A percentile compares a stretch with the other conserved stretches of the same genome.
phyloP scores from a whole-genome alignment of 2,329 filamentous ascomycete species.

The Neobulgaria alba region DNA sequence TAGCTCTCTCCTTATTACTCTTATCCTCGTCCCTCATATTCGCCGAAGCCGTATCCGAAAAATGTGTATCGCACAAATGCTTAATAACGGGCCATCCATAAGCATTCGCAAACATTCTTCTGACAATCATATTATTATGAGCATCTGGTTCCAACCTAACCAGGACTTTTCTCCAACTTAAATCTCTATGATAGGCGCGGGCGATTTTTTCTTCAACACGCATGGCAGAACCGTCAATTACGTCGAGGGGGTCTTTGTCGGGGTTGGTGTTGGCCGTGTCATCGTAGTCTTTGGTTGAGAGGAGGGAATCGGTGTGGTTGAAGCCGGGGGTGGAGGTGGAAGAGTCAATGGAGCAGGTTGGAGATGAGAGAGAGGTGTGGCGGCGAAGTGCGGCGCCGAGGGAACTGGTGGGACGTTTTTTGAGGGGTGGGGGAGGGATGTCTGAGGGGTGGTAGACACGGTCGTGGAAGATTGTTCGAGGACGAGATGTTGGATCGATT shows the following conservation, averaged over 20 bases:
- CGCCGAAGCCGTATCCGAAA: slow-evolving; percentile 64
- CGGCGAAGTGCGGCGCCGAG: slow-evolving; percentile 16
- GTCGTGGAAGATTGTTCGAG: slow-evolving; percentile 93
- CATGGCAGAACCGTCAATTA: slow-evolving; percentile 59
- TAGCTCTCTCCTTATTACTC: slow-evolving; percentile 59
- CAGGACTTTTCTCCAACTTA: slow-evolving; percentile 94
- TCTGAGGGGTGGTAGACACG: slow-evolving; percentile 89
- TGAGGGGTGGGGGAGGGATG: slow-evolving; percentile 72
- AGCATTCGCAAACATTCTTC: slow-evolving; percentile 92
- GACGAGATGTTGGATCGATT: slow-evolving; percentile 70
- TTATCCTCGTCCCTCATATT: slow-evolving; percentile 60
- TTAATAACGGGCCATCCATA: slow-evolving; percentile 97
- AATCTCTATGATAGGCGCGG: slow-evolving; percentile 80
- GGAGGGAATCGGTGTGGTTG: slow-evolving; percentile 35
- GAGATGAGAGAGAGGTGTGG: slow-evolving; percentile 9
- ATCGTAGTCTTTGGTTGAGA: slow-evolving; percentile 43
- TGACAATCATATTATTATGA: slow-evolving; percentile 96
- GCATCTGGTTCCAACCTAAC: slow-evolving; percentile 94
- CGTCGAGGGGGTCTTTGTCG: slow-evolving; percentile 36
- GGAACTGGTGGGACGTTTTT: slow-evolving; percentile 36
- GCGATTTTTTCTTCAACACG: slow-evolving; percentile 97
- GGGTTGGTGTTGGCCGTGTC: slow-evolving; percentile 40
- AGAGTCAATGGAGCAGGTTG: slow-evolving; percentile 6
- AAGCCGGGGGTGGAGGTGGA: slow-evolving; percentile 13
- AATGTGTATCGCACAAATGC: slow-evolving; percentile 91